These are phyloP conservation scores for Betula pendula DNA, from an alignment of 306 rosid species.

Conservation along the genomic window DNA sequence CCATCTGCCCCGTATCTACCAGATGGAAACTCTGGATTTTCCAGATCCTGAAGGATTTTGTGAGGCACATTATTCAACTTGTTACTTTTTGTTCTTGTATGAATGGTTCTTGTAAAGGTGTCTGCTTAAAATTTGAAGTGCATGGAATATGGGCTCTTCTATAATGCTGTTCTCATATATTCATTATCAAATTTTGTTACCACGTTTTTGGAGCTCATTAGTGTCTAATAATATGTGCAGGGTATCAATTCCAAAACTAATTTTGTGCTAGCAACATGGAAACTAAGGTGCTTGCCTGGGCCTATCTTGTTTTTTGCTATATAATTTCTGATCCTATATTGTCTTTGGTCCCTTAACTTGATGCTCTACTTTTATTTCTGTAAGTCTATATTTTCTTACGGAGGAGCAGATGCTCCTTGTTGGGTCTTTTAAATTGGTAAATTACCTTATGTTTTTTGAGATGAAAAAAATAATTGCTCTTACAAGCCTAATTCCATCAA, in stretches of 20 bases:
- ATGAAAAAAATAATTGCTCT: background rate
- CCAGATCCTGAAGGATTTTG: background rate
- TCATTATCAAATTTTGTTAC: background rate
- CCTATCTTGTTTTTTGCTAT: background rate
- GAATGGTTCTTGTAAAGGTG: background rate
- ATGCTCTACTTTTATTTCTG: background rate
- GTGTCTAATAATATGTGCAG: slow-evolving; percentile 42
- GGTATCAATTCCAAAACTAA: slow-evolving; percentile 45
- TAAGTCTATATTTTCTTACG: too few species aligned
- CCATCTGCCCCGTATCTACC: background rate
- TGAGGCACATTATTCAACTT: background rate
- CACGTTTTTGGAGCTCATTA: background rate
- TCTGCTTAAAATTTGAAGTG: background rate
- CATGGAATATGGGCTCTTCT: background rate
- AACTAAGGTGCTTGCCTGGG: slow-evolving; percentile 62
- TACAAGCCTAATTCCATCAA: background rate
- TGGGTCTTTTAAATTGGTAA: background rate
- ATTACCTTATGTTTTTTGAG: background rate
- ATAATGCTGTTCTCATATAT: background rate
- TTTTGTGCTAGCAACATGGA: slow-evolving; percentile 73
- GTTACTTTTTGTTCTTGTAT: background rate
- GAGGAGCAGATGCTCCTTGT: background rate
- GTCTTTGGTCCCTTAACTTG: background rate
- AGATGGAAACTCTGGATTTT: background rate
- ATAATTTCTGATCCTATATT: slow-evolving; percentile 2